phyloP scores from a whole-genome alignment of 192 early-diverging fungal genomes.

The Helicostylum pulchrum region DNA sequence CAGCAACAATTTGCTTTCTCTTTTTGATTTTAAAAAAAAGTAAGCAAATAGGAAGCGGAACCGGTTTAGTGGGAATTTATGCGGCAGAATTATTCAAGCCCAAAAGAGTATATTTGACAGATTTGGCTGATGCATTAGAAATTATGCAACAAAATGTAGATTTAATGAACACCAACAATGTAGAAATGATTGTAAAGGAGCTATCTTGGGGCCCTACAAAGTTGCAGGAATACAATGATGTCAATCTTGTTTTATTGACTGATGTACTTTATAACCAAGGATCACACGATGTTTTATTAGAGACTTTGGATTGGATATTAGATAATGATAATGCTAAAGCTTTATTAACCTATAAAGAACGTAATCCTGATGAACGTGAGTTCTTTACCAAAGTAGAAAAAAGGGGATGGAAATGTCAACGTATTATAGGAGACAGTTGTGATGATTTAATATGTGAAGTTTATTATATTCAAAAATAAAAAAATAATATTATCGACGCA shows the following conservation, averaged over 20 bases:
- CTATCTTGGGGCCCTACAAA: constrained; percentile 21
- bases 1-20: neutral
- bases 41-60: constrained; percentile 26
- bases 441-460: constrained; percentile 8
- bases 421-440: neutral
- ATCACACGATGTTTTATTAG: constrained; percentile 30
- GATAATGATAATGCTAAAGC: constrained; percentile 6
- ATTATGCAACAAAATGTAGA: constrained; percentile 24
- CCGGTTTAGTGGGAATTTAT: constrained; percentile 31
- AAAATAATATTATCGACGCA: constrained; percentile 8
- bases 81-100: constrained; percentile 18
- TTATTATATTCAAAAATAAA: constrained; percentile 21
- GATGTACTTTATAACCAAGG: constrained; percentile 36
- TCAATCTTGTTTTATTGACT: constrained; percentile 28
- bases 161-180: constrained; percentile 2
- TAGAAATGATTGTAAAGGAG: constrained; percentile 15
- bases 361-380: constrained; percentile 29
- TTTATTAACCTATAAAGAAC: constrained; percentile 29
- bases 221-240: neutral
- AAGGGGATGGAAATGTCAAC: neutral
- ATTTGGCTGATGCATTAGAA: constrained; percentile 21
- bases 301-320: constrained; percentile 23
- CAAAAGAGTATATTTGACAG: constrained; percentile 19
- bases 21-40: neutral
- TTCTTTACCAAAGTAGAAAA: constrained; percentile 25